Conservation (phyloP, 129 eudicot species). For the Helichrysum umbraculigerum region DNA sequence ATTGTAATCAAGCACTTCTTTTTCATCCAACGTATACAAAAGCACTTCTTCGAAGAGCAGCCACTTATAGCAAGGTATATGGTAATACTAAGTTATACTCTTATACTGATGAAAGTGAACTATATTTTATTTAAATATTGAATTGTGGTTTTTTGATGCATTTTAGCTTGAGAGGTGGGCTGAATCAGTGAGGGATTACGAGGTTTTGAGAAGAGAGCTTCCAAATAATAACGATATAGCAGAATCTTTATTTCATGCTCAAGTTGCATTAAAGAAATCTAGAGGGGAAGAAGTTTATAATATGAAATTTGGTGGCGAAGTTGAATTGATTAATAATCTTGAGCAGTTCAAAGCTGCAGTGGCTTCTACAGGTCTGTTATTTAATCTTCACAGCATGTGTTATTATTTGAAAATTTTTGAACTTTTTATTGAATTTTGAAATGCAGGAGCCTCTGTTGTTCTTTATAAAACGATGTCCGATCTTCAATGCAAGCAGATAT, state of each 20-base stretch:
- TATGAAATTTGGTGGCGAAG: slow-evolving; percentile 96
- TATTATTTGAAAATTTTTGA: slow-evolving; percentile 12
- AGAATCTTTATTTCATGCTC: slow-evolving; percentile 87
- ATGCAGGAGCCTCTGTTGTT: slow-evolving; percentile 84
- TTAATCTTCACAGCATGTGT: background rate
- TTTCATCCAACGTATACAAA: slow-evolving; percentile 78
- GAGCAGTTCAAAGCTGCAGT: slow-evolving; percentile 85
- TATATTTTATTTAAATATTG: background rate
- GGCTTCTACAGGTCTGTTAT: slow-evolving; percentile 66
- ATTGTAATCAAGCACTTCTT: slow-evolving; percentile 87
- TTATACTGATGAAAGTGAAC: background rate
- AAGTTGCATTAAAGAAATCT: slow-evolving; percentile 82
- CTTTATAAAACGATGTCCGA: slow-evolving; percentile 52
- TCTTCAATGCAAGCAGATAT: slow-evolving; percentile 62
- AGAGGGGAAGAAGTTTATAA: slow-evolving; percentile 78
- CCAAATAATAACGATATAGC: slow-evolving; percentile 72
- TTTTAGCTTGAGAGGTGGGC: slow-evolving; percentile 86
- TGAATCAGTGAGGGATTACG: slow-evolving; percentile 95
- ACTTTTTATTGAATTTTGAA: slow-evolving; percentile 2
- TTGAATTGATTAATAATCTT: slow-evolving; percentile 60
- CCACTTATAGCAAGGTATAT: slow-evolving; percentile 78
- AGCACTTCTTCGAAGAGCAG: slow-evolving; percentile 91
- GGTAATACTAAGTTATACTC: background rate
- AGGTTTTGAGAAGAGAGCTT: slow-evolving; percentile 60
- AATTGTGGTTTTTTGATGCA: background rate